Conservation (phyloP, 2,329 filamentous ascomycete species). For the Chrysoporthe austroafricana region DNA sequence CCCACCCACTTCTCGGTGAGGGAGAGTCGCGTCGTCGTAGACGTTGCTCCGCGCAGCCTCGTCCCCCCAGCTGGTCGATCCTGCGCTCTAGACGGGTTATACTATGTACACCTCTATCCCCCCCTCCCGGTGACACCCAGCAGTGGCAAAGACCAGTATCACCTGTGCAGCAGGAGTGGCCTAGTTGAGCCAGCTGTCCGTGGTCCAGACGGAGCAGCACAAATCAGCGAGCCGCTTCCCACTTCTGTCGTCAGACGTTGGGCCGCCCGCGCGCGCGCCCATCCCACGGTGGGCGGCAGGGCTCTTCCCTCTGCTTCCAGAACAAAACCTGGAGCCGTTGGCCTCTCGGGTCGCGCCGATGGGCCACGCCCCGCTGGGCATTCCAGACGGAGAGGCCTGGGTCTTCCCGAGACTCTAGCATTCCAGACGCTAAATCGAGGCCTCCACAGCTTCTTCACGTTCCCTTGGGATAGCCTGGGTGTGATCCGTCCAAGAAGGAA, state of each 20-base stretch:
- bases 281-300: not conserved
- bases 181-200: not conserved
- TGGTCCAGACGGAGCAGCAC: not conserved
- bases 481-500: not conserved
- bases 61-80: not conserved
- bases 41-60: not conserved
- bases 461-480: not conserved
- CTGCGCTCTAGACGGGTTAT: not conserved
- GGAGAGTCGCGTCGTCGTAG: not conserved
- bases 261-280: not conserved
- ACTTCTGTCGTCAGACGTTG: no score
- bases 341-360: conserved; percentile 24
- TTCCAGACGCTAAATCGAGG: not conserved
- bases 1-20: not conserved
- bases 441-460: not conserved
- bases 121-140: not conserved
- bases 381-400: not conserved
- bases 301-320: not conserved
- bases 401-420: not conserved
- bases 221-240: not conserved
- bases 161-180: not conserved
- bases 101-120: not conserved
- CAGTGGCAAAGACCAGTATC: not conserved
- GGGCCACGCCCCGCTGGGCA: conserved; percentile 5
- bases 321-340: conserved; percentile 1